Percentiles rank a stretch among this genome's conserved stretches.
These are phyloP conservation scores for Dendrobium catenatum DNA, from an alignment of 106 monocot genomes.

Conservation along the genomic window DNA sequence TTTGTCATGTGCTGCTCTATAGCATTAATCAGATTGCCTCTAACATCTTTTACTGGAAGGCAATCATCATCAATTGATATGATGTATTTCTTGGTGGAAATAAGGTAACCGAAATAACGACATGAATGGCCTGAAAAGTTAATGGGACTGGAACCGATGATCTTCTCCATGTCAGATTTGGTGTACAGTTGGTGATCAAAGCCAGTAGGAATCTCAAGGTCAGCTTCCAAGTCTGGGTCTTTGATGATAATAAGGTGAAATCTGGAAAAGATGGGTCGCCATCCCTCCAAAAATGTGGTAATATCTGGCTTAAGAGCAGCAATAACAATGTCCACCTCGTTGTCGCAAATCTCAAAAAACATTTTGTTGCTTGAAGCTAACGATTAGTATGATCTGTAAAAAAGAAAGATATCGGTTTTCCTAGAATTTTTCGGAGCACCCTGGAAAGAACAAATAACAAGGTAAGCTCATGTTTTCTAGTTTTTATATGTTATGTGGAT, in stretches of 20 bases:
- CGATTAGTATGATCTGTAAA: not conserved
- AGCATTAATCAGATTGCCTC: constrained; percentile 35
- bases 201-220: constrained; percentile 58
- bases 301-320: constrained; percentile 67
- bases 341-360: constrained; percentile 45
- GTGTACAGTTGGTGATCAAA: constrained; percentile 74
- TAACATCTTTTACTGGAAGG: constrained; percentile 43
- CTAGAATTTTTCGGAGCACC: constrained; percentile 83
- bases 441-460: constrained; percentile 25
- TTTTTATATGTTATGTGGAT: not conserved
- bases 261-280: constrained; percentile 55
- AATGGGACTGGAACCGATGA: constrained; percentile 35
- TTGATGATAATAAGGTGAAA: constrained; percentile 77
- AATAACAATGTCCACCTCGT: constrained; percentile 69
- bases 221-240: constrained; percentile 58
- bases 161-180: constrained; percentile 53
- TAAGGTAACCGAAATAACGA: constrained; percentile 83
- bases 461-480: not conserved
- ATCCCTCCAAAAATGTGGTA: constrained; percentile 62
- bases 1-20: constrained; percentile 68
- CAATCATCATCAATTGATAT: constrained; percentile 78
- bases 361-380: constrained; percentile 21
- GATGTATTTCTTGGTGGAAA: constrained; percentile 72
- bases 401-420: not conserved
- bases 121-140: constrained; percentile 81